Base-by-base conservation (phyloP, 2,329 filamentous ascomycete species). In the Phoma sp. region DNA sequence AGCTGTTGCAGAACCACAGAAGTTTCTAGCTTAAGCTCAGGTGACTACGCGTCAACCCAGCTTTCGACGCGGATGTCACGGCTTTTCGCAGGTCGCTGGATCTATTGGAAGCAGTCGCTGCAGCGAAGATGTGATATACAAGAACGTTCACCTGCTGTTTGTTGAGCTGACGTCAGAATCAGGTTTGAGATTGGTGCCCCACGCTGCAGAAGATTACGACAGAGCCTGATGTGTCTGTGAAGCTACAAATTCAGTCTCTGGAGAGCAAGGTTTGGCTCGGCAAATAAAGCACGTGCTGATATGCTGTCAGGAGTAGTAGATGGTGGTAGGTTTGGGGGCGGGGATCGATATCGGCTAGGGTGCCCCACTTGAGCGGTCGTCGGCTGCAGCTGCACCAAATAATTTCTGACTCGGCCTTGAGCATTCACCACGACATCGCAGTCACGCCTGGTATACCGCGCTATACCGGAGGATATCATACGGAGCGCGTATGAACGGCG, bases 11-110 rank as follows among this genome's bases (percentile, higher is more conserved):
- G 50, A 51, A 58, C 8, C 43, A 3, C 38, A 45, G 65, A 71
- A 71, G 50, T 37, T 69, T 71, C 66, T 64, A 63, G 68, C 40
- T 44, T 22, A 29, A 40, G 12, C 63, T 65, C 65, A 72, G 64
- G 69, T 73, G 70, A 70, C 60, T 63, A 45, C 69, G 69, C 61
- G 68, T 66, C 43, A 31, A 37, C 15, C 45, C 21, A 37, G 13
- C 7, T 21, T 21, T 32, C 10, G 19, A 48, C 38, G 48, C 40
- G 38, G 33, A 25, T 19, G 1, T 31, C 22, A 22, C 17, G 17
- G 29, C 24, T 36, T 33, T 29, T 36, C 9, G 21, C 33, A 8
- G 29, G 6, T 12, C 15, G 13, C 22, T 40, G 13, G 24, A 6
- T 25, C 2, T n/a, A 22, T 17, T 40, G n/a, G 38, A 40, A 22